Percentiles rank a stretch among this genome's conserved stretches.
phyloP scores from a whole-genome alignment of 2,329 filamentous ascomycete species.

The Daldinia sp. region DNA sequence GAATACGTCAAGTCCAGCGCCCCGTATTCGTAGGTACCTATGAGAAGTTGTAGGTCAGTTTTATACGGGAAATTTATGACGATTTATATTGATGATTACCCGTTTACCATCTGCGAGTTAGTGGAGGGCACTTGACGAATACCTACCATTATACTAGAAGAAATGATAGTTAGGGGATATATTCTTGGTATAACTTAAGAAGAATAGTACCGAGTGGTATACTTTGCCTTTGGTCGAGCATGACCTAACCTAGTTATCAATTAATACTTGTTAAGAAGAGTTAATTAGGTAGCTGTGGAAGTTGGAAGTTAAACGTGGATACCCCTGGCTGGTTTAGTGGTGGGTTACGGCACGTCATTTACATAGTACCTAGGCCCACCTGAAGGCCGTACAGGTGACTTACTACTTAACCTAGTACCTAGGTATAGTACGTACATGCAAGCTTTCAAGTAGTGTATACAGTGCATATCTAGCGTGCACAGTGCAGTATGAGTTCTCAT shows the following conservation, averaged over 20 bases:
- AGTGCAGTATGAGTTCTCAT: neutral
- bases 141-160: no score
- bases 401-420: neutral
- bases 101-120: no score
- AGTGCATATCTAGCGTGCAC: neutral
- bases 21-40: neutral
- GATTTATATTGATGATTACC: no score
- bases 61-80: neutral
- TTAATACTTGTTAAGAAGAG: no score
- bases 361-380: no score
- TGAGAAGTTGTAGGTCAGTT: neutral
- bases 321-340: slow-evolving; percentile 6
- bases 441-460: neutral
- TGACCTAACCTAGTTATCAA: no score
- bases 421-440: neutral
- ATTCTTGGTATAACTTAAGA: no score
- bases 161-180: no score
- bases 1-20: slow-evolving; percentile 1
- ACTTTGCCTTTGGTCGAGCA: no score
- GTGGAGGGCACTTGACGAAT: no score
- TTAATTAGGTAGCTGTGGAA: no score
- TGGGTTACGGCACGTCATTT: slow-evolving; percentile 25
- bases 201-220: no score
- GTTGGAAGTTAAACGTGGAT: neutral
- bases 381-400: neutral